phyloP scores from a whole-genome alignment of 2,329 filamentous ascomycete species.

The Lanzia echinophila region DNA sequence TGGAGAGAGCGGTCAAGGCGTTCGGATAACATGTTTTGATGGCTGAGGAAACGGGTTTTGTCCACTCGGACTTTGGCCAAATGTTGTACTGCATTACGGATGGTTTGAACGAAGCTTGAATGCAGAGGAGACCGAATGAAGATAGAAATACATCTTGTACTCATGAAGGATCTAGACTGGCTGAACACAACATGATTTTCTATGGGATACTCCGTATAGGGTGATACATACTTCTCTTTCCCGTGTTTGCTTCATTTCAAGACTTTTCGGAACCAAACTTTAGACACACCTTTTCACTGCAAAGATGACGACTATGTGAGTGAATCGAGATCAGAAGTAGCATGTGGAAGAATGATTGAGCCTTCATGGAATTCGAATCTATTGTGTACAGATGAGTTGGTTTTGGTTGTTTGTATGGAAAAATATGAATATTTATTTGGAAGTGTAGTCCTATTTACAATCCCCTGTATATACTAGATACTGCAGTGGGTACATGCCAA shows the following conservation, averaged over 20 bases:
- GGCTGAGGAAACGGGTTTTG: constrained; percentile 4
- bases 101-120: neutral
- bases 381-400: too few relatives aligned
- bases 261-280: neutral
- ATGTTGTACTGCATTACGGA: neutral
- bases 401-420: too few relatives aligned
- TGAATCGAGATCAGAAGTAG: too few relatives aligned
- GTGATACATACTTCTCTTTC: neutral
- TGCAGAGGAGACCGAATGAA: neutral
- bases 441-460: too few relatives aligned
- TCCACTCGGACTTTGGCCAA: constrained; percentile 12
- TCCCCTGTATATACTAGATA: too few relatives aligned
- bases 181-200: too few relatives aligned
- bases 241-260: neutral
- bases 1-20: constrained; percentile 14
- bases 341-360: too few relatives aligned
- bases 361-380: too few relatives aligned
- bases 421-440: too few relatives aligned
- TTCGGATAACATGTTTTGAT: constrained; percentile 16
- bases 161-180: neutral
- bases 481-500: too few relatives aligned
- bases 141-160: neutral
- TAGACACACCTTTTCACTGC: neutral
- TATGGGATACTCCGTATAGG: neutral
- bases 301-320: neutral